A percentile compares a stretch with the other conserved stretches of the same genome.
Evolutionary conservation across 2,329 filamentous ascomycete genomes (phyloP).

Genomic region (Calonectria henricotiae): DNA sequence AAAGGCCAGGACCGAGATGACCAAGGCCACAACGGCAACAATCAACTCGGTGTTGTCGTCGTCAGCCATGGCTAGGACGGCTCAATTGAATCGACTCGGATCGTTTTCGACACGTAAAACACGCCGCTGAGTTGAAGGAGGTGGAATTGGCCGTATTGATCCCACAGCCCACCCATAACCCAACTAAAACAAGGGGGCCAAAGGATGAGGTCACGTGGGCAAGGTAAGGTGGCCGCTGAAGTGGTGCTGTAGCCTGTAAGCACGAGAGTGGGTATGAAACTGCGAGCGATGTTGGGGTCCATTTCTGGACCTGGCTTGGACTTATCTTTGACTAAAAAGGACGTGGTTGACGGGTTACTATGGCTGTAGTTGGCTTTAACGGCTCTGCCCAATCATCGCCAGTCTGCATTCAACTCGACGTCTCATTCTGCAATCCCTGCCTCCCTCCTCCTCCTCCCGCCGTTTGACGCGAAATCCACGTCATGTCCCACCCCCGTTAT

Average conservation of each 20-base stretch:
- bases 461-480: neutral
- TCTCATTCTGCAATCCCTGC: too few relatives aligned
- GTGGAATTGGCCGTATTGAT: neutral
- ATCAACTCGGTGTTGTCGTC: constrained; percentile 49
- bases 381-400: too few relatives aligned
- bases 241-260: neutral
- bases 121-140: neutral
- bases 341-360: too few relatives aligned
- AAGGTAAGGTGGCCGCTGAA: neutral
- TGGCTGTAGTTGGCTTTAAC: too few relatives aligned
- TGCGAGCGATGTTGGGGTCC: too few relatives aligned
- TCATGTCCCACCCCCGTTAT: neutral
- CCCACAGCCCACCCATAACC: neutral
- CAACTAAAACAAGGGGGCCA: neutral
- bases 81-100: neutral
- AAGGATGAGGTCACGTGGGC: neutral
- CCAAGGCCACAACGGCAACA: constrained; percentile 60
- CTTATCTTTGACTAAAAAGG: too few relatives aligned
- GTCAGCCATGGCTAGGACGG: neutral
- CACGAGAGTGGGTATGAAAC: too few relatives aligned
- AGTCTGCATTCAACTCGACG: too few relatives aligned
- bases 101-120: neutral
- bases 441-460: too few relatives aligned
- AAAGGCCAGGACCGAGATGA: constrained; percentile 62
- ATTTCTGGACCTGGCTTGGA: too few relatives aligned